Evolutionary conservation across 441 rosid genomes (phyloP).

Genomic region (Aquilaria agallochum): DNA sequence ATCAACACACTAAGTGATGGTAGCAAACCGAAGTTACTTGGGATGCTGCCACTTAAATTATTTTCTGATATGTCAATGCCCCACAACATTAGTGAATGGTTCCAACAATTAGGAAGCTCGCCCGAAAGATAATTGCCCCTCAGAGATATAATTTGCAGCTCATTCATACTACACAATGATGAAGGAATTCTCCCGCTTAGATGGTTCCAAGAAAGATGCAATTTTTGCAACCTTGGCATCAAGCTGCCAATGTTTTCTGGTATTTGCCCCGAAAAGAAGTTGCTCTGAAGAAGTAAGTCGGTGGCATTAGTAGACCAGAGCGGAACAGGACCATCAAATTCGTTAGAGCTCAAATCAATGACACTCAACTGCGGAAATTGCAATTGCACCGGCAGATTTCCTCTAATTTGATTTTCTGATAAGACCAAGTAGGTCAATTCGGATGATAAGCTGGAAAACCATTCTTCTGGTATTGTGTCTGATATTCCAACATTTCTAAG

Average conservation of each 20-base stretch:
- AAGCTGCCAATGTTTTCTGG: constrained; percentile 37
- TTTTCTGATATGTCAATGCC: constrained; percentile 52
- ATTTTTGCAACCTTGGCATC: constrained; percentile 41
- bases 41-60: constrained; percentile 41
- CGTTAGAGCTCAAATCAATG: constrained; percentile 34
- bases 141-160: constrained; percentile 34
- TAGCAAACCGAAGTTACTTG: constrained; percentile 38
- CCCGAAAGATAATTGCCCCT: constrained; percentile 46
- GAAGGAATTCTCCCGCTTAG: constrained; percentile 39
- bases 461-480: constrained; percentile 32
- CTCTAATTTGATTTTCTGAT: constrained; percentile 36
- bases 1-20: constrained; percentile 44
- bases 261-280: constrained; percentile 49
- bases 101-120: constrained; percentile 46
- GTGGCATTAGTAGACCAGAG: constrained; percentile 48
- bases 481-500: constrained; percentile 31
- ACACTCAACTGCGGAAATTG: constrained; percentile 20
- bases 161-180: constrained; percentile 38
- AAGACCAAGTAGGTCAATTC: constrained; percentile 30
- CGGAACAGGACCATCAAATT: constrained; percentile 36
- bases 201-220: constrained; percentile 40
- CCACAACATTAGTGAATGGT: constrained; percentile 27
- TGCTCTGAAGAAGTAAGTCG: constrained; percentile 37
- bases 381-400: constrained; percentile 28
- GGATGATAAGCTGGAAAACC: constrained; percentile 32